Conservation (phyloP, 257 asterid genomes). For the Scutellaria minor region DNA sequence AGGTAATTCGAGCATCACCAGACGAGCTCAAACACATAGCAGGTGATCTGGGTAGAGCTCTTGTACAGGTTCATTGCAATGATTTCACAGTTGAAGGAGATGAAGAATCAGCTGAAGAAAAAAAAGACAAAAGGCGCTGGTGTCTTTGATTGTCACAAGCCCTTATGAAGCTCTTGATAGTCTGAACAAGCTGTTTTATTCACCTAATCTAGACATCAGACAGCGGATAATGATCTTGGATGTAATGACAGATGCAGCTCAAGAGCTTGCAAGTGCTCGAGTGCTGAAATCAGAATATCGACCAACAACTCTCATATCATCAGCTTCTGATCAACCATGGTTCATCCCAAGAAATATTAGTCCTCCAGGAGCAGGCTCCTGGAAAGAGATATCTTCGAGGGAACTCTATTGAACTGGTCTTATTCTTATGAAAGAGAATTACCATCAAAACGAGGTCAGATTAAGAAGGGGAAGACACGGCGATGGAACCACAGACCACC, state of each 20-base stretch:
- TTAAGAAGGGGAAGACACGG: constrained; percentile 72
- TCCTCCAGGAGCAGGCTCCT: constrained; percentile 76
- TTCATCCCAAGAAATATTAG: constrained; percentile 69
- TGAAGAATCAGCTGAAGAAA: constrained; percentile 89
- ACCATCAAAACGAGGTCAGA: constrained; percentile 63
- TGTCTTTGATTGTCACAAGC: constrained; percentile 70
- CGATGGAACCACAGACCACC: constrained; percentile 66
- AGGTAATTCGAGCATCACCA: constrained; percentile 91
- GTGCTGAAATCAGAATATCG: constrained; percentile 46
- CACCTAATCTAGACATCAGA: constrained; percentile 84
- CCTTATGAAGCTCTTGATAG: constrained; percentile 81
- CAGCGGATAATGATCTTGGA: constrained; percentile 93
- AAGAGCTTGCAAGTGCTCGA: constrained; percentile 77
- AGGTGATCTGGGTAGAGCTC: constrained; percentile 72
- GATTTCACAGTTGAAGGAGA: constrained; percentile 80
- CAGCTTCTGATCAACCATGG: constrained; percentile 78
- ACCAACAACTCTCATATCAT: constrained; percentile 54
- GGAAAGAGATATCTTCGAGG: constrained; percentile 83
- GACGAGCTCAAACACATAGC: constrained; percentile 86
- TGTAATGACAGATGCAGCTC: constrained; percentile 85
- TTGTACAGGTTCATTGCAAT: constrained; percentile 83
- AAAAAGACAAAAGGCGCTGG: constrained; percentile 81
- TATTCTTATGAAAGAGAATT: constrained; percentile 89
- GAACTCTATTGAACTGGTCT: constrained; percentile 79
- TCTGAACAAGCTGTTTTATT: constrained; percentile 73